phyloP scores from a whole-genome alignment of 140 eudicot species.

The Erigeron philadelphicus region DNA sequence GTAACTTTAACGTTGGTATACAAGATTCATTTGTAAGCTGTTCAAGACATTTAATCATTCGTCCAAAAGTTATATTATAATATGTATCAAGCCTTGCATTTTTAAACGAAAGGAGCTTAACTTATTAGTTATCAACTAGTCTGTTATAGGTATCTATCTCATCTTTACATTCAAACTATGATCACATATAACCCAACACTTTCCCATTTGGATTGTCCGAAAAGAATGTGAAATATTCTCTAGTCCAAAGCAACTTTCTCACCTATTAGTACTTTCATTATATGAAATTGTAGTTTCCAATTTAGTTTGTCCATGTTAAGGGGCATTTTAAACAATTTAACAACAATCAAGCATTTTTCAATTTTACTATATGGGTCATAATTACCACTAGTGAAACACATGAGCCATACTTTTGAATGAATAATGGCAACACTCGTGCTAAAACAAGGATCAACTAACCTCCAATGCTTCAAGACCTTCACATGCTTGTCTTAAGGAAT shows the following conservation, averaged over 20 bases:
- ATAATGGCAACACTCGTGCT: background rate
- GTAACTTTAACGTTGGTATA: slow-evolving; percentile 4
- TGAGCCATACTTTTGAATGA: too few relatives aligned
- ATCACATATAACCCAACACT: background rate
- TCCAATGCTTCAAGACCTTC: slow-evolving; percentile 81
- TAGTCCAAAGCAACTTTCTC: background rate
- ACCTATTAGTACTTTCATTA: background rate
- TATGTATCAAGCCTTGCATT: slow-evolving; percentile 1
- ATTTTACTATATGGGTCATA: background rate
- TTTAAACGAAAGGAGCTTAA: background rate
- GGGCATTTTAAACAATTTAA: background rate
- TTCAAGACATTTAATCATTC: slow-evolving; percentile 8
- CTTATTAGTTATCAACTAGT: background rate
- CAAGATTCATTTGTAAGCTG: background rate
- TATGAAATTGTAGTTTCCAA: too few relatives aligned
- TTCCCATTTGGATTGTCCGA: background rate
- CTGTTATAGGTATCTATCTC: background rate
- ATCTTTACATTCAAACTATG: background rate
- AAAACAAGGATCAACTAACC: slow-evolving; percentile 45
- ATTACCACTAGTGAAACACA: too few relatives aligned
- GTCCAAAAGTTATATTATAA: background rate
- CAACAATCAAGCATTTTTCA: background rate
- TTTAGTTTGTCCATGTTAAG: background rate
- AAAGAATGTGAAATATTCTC: background rate
- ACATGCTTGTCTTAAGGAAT: slow-evolving; percentile 72